Conservation (phyloP, 2,329 filamentous ascomycete species). For the Xylaria sp. region DNA sequence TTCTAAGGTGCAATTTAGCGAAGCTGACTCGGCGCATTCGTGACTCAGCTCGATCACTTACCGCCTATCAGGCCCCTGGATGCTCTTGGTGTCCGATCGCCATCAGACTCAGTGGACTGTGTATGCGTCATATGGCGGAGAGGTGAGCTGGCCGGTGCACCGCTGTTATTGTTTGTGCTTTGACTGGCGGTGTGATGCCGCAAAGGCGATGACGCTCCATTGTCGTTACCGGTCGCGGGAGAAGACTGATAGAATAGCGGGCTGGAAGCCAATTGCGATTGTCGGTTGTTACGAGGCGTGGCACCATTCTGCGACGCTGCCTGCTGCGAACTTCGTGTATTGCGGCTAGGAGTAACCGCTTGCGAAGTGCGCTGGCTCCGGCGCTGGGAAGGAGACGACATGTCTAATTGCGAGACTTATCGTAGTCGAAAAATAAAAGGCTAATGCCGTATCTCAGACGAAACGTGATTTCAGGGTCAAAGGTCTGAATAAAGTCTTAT, state of each 20-base stretch:
- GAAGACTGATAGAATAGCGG: slow-evolving; percentile 76
- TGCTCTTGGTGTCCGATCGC: slow-evolving; percentile 73
- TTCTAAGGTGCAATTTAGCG: slow-evolving; percentile 56
- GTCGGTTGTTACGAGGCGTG: slow-evolving; percentile 54
- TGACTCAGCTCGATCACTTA: slow-evolving; percentile 44
- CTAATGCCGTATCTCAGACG: background rate
- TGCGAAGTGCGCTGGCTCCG: slow-evolving; percentile 61
- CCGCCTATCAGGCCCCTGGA: slow-evolving; percentile 67
- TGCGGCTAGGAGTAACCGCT: slow-evolving; percentile 60
- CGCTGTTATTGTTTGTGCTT: slow-evolving; percentile 49
- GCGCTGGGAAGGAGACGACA: slow-evolving; percentile 66
- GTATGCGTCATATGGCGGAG: slow-evolving; percentile 64
- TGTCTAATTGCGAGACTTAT: slow-evolving; percentile 41
- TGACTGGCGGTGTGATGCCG: slow-evolving; percentile 63
- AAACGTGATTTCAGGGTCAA: background rate
- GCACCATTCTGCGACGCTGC: slow-evolving; percentile 38
- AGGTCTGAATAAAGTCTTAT: background rate
- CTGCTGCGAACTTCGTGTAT: slow-evolving; percentile 58
- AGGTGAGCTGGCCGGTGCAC: slow-evolving; percentile 61
- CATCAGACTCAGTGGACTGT: slow-evolving; percentile 59
- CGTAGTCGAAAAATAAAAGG: background rate
- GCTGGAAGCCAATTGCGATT: slow-evolving; percentile 70
- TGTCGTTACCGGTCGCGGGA: slow-evolving; percentile 44
- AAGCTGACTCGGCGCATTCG: background rate
- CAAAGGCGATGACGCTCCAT: slow-evolving; percentile 56